Percentiles rank a stretch among this genome's conserved stretches.
Conservation (phyloP, 306 rosid genomes). For the Fragaria iinumae region DNA sequence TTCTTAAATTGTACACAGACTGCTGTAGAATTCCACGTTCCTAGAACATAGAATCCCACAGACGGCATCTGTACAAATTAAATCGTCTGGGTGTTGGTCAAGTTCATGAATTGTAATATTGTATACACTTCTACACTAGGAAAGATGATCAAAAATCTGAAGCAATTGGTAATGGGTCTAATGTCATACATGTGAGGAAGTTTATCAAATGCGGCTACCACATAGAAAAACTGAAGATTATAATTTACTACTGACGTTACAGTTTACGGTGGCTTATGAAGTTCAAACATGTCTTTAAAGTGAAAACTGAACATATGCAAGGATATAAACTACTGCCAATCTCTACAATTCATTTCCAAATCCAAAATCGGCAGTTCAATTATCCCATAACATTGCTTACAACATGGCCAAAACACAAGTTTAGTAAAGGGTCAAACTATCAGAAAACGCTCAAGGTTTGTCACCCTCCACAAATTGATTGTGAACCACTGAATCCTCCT, state of each 20-base stretch:
- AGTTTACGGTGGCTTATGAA: conserved; percentile 10
- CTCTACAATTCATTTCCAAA: not conserved
- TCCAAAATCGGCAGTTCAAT: not conserved
- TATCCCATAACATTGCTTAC: conserved; percentile 15
- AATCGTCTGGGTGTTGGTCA: not conserved
- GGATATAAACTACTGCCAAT: conserved; percentile 8
- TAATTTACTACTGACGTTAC: not conserved
- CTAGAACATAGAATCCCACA: too few relatives aligned
- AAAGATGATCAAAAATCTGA: not conserved
- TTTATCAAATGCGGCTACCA: not conserved
- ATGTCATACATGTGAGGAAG: not conserved
- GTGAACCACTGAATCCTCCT: not conserved
- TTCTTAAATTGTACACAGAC: too few relatives aligned
- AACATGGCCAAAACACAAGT: conserved; percentile 8
- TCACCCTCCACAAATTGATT: conserved; percentile 25
- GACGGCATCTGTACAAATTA: too few relatives aligned
- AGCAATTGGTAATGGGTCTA: not conserved
- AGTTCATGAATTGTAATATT: not conserved
- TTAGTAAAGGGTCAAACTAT: conserved; percentile 18
- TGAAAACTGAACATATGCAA: conserved; percentile 11
- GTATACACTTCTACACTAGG: not conserved
- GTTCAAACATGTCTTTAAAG: conserved; percentile 1
- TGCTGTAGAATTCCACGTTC: too few relatives aligned
- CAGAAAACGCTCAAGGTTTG: not conserved
- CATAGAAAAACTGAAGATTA: not conserved